Conservation (phyloP, 352 stramenopile species). For the Albugo candida region DNA sequence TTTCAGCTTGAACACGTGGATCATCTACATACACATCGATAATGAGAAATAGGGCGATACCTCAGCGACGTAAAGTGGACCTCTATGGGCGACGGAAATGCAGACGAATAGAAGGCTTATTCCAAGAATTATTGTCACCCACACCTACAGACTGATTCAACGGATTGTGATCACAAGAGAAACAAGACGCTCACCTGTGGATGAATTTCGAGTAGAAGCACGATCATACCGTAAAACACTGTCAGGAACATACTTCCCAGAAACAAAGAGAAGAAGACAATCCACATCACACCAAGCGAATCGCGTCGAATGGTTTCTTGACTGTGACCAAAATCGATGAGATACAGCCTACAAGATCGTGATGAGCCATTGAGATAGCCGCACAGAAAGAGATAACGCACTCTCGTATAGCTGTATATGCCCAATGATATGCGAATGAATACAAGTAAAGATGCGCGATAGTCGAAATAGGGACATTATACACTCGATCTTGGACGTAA, state of each 20-base stretch:
- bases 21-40: slow-evolving; percentile 14
- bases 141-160: slow-evolving; percentile 14
- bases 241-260: slow-evolving; percentile 36
- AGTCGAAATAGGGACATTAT: slow-evolving; percentile 39
- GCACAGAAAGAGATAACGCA: not conserved
- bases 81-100: slow-evolving; percentile 20
- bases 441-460: slow-evolving; percentile 57
- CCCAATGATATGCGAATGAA: slow-evolving; percentile 9
- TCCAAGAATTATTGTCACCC: slow-evolving; percentile 24
- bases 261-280: slow-evolving; percentile 24
- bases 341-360: slow-evolving; percentile 36
- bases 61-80: not conserved
- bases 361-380: slow-evolving; percentile 22
- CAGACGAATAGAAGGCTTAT: slow-evolving; percentile 35
- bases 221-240: slow-evolving; percentile 40
- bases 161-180: not conserved
- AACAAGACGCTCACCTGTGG: slow-evolving; percentile 12
- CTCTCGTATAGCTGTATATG: too few relatives aligned
- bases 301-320: slow-evolving; percentile 35
- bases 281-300: slow-evolving; percentile 37
- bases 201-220: slow-evolving; percentile 32
- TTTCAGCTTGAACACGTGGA: slow-evolving; percentile 22
- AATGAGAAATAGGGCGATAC: not conserved
- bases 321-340: slow-evolving; percentile 41
- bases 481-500: slow-evolving; percentile 29